Conservation (phyloP, 306 rosid genomes). For the Prunus fruticosa region DNA sequence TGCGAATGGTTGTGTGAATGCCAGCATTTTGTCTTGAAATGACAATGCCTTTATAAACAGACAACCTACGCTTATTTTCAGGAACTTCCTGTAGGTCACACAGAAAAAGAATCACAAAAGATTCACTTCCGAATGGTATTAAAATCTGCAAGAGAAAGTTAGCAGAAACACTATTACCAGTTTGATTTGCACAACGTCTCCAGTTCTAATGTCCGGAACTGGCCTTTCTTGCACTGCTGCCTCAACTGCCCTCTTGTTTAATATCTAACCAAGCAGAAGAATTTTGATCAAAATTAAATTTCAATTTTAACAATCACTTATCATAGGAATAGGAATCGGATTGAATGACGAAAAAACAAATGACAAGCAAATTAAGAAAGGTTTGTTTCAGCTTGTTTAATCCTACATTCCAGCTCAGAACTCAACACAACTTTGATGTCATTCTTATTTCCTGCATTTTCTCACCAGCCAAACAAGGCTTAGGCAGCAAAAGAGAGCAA, state of each 20-base stretch:
- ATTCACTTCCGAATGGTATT: neutral
- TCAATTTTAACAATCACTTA: neutral
- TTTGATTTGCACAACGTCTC: constrained; percentile 85
- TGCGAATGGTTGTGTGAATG: constrained; percentile 85
- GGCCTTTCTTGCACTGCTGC: constrained; percentile 72
- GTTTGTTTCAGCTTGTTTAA: neutral
- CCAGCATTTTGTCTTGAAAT: constrained; percentile 96
- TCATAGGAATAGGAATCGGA: neutral
- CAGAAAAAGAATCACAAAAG: constrained; percentile 24
- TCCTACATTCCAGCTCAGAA: neutral
- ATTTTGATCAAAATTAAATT: neutral
- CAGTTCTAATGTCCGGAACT: constrained; percentile 78
- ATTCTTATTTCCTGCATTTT: neutral
- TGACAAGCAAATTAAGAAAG: neutral
- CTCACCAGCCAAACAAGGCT: neutral
- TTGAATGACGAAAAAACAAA: neutral
- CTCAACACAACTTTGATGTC: neutral
- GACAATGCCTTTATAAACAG: constrained; percentile 83
- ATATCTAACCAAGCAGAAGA: constrained; percentile 48
- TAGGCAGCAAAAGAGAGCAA: neutral
- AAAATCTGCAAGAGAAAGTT: neutral
- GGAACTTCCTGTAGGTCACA: constrained; percentile 75
- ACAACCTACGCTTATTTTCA: constrained; percentile 86
- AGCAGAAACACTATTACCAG: constrained; percentile 47
- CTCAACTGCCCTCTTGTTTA: constrained; percentile 78